These are phyloP conservation scores for Trichoderma virens DNA, from an alignment of 495 filamentous ascomycete species.

Conservation along the genomic window DNA sequence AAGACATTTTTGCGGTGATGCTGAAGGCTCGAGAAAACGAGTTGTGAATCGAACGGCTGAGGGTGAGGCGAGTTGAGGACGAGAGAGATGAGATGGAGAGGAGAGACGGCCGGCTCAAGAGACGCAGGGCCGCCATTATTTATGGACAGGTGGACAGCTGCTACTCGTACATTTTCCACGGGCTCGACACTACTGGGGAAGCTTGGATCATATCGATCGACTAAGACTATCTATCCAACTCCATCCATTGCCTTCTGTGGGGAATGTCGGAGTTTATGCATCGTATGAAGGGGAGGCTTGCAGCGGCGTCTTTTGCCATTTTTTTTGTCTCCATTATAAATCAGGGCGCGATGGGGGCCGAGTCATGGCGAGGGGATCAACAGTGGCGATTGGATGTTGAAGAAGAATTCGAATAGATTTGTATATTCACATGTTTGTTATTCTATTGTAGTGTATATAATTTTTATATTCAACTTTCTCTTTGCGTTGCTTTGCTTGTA, in stretches of 20 bases:
- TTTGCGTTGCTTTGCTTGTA: too few species aligned
- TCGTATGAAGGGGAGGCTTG: neutral
- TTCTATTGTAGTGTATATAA: too few species aligned
- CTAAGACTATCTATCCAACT: neutral
- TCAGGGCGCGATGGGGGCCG: neutral
- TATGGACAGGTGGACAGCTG: neutral
- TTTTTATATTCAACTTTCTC: too few species aligned
- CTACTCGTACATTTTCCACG: too few species aligned
- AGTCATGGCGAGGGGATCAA: too few species aligned
- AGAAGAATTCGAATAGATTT: too few species aligned
- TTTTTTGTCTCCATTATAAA: neutral
- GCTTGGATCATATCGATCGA: neutral
- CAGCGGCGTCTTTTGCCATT: neutral
- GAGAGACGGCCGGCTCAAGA: neutral
- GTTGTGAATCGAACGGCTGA: neutral
- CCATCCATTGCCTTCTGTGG: slow-evolving; percentile 3
- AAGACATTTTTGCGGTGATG: slow-evolving; percentile 9
- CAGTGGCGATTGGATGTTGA: neutral
- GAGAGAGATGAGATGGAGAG: neutral
- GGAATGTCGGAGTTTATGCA: slow-evolving; percentile 3
- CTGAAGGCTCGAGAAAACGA: neutral
- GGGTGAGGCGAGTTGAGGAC: neutral
- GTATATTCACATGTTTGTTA: too few species aligned
- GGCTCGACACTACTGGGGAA: neutral
- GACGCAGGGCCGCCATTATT: slow-evolving; percentile 1